Percentiles rank a stretch among this genome's conserved stretches.
Conservation (phyloP, 352 stramenopile genomes). For the Phytophthora palmivora region DNA sequence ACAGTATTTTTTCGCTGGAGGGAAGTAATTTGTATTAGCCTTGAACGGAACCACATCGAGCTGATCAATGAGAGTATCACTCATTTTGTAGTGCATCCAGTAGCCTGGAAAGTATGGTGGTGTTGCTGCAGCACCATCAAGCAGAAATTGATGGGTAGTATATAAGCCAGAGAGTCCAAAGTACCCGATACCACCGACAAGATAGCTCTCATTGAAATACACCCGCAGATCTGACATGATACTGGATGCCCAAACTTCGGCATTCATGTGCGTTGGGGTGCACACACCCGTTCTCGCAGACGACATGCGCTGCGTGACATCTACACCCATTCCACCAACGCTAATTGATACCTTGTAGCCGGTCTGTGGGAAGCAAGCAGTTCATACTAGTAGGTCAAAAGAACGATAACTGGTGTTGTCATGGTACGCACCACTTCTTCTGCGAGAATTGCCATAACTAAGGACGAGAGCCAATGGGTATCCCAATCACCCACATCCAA, state of each 20-base stretch:
- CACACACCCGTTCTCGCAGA: constrained; percentile 43
- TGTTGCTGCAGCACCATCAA: constrained; percentile 11
- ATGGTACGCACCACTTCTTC: constrained; percentile 41
- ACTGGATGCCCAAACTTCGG: constrained; percentile 57
- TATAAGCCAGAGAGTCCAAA: constrained; percentile 55
- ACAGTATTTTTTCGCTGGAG: constrained; percentile 34
- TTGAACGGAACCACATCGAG: constrained; percentile 35
- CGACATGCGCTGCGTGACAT: constrained; percentile 43
- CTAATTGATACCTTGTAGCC: constrained; percentile 47
- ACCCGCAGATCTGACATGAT: constrained; percentile 40
- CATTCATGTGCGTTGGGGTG: constrained; percentile 62
- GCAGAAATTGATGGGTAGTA: constrained; percentile 51
- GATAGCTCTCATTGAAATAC: constrained; percentile 64
- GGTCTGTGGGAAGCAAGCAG: constrained; percentile 7
- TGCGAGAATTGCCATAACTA: constrained; percentile 56
- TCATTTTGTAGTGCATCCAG: constrained; percentile 58
- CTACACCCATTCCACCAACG: constrained; percentile 1
- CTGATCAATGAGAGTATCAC: constrained; percentile 44
- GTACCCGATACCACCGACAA: constrained; percentile 45
- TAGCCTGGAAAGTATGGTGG: constrained; percentile 47
- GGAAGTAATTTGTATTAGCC: constrained; percentile 42
- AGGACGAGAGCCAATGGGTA: constrained; percentile 44
- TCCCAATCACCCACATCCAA: constrained; percentile 48
- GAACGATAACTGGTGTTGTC: too few species aligned
- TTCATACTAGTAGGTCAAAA: too few species aligned